phyloP scores from a whole-genome alignment of 2,329 filamentous ascomycete genomes.

The Cladosporium austrohemisphaericum region DNA sequence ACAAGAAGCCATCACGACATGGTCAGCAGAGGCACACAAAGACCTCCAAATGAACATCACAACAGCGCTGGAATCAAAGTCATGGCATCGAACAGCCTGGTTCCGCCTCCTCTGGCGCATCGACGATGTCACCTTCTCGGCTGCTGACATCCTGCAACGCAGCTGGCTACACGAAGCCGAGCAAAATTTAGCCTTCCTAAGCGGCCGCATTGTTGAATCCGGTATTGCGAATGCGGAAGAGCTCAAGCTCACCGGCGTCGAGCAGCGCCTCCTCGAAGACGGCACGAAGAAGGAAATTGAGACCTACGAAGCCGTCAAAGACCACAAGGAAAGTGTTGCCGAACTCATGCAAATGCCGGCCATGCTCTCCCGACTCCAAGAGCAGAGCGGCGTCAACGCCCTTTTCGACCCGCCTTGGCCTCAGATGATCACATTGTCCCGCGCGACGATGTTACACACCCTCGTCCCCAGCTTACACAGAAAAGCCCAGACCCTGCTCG shows the following conservation, averaged over 20 bases:
- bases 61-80: slow-evolving; percentile 67
- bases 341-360: slow-evolving; percentile 29
- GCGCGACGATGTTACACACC: slow-evolving; percentile 46
- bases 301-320: slow-evolving; percentile 11
- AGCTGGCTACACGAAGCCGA: slow-evolving; percentile 76
- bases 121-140: slow-evolving; percentile 83
- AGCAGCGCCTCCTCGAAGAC: slow-evolving; percentile 5
- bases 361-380: slow-evolving; percentile 24
- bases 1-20: slow-evolving; percentile 59
- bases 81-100: slow-evolving; percentile 81
- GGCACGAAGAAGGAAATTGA: slow-evolving; percentile 15
- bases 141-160: slow-evolving; percentile 70
- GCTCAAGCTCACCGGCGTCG: slow-evolving; percentile 19
- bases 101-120: slow-evolving; percentile 95
- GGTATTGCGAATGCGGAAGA: slow-evolving; percentile 42
- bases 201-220: slow-evolving; percentile 69
- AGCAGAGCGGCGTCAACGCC: slow-evolving; percentile 30
- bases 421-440: slow-evolving; percentile 66
- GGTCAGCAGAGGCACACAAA: slow-evolving; percentile 76
- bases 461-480: slow-evolving; percentile 44
- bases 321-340: slow-evolving; percentile 24
- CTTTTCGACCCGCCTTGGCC: slow-evolving; percentile 59
- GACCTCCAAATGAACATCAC: slow-evolving; percentile 80
- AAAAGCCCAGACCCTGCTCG: slow-evolving; percentile 50
- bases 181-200: slow-evolving; percentile 75